Percentiles rank a stretch among this genome's conserved stretches.
Evolutionary conservation across 306 rosid species (phyloP).

Genomic region (Cicer yamashitae): DNA sequence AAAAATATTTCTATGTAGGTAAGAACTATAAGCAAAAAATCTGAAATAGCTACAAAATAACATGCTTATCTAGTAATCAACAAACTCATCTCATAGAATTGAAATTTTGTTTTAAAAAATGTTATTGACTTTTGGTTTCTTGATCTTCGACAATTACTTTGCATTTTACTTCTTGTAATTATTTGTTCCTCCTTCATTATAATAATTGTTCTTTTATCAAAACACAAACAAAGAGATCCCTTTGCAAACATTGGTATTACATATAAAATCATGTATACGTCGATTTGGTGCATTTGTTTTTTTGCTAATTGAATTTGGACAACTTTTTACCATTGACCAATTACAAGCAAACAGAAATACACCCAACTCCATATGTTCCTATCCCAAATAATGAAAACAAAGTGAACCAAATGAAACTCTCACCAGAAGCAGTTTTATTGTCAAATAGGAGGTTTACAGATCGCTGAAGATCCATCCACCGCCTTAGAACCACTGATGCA

Average conservation of each 20-base stretch:
- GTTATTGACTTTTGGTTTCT: background rate
- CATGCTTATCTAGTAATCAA: slow-evolving; percentile 12
- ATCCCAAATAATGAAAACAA: slow-evolving; percentile 26
- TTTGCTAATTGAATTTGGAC: background rate
- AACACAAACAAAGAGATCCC: background rate
- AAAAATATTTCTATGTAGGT: slow-evolving; percentile 13
- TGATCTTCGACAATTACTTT: background rate
- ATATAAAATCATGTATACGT: background rate
- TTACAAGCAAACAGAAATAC: slow-evolving; percentile 33
- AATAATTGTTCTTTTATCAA: slow-evolving; percentile 9
- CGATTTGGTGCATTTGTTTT: slow-evolving; percentile 31
- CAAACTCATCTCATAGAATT: background rate
- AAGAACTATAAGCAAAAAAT: slow-evolving; percentile 36
- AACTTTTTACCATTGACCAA: background rate
- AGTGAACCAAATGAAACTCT: slow-evolving; percentile 37
- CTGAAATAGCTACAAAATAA: background rate
- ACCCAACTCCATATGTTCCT: background rate
- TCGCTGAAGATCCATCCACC: slow-evolving; percentile 91
- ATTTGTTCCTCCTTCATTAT: slow-evolving; percentile 11
- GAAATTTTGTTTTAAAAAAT: slow-evolving; percentile 17
- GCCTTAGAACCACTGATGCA: slow-evolving; percentile 46
- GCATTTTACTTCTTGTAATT: slow-evolving; percentile 8
- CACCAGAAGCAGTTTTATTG: slow-evolving; percentile 72
- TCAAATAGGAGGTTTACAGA: slow-evolving; percentile 74
- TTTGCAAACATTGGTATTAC: background rate